Conservation (phyloP, 352 stramenopile genomes). For the Aphanomyces astaci region DNA sequence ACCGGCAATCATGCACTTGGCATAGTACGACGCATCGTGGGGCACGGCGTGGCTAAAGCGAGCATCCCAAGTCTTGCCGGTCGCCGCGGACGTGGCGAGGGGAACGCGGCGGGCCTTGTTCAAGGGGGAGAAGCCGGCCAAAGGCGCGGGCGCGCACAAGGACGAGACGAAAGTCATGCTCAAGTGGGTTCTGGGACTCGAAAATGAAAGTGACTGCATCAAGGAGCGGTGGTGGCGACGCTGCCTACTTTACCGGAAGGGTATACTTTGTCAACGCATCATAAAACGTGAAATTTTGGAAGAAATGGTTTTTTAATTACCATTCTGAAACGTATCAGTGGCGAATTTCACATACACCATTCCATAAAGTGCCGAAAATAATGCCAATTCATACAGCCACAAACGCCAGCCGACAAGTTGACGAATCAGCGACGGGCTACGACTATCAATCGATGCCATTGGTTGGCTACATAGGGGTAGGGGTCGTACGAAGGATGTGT, state of each 20-base stretch:
- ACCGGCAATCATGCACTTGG: constrained; percentile 91
- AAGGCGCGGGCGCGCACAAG: constrained; percentile 9
- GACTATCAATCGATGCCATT: neutral
- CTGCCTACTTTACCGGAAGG: neutral
- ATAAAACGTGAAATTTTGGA: neutral
- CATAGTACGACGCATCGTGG: constrained; percentile 89
- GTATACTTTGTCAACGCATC: neutral
- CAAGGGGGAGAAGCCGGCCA: constrained; percentile 22
- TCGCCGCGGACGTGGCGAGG: constrained; percentile 67
- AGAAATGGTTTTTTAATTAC: neutral
- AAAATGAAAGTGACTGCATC: constrained; percentile 20
- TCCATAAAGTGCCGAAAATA: no score
- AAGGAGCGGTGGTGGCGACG: neutral
- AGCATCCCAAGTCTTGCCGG: constrained; percentile 54
- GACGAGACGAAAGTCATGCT: constrained; percentile 22
- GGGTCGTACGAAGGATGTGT: neutral
- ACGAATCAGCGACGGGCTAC: neutral
- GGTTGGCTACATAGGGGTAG: neutral
- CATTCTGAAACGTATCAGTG: neutral
- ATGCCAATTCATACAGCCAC: neutral
- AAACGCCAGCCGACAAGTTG: neutral
- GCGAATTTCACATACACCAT: no score
- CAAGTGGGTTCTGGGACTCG: constrained; percentile 8
- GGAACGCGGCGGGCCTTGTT: constrained; percentile 39
- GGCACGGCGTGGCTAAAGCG: constrained; percentile 68